Conservation (phyloP, 2,329 filamentous ascomycete genomes). For the Microdochium trichocladiopsis region DNA sequence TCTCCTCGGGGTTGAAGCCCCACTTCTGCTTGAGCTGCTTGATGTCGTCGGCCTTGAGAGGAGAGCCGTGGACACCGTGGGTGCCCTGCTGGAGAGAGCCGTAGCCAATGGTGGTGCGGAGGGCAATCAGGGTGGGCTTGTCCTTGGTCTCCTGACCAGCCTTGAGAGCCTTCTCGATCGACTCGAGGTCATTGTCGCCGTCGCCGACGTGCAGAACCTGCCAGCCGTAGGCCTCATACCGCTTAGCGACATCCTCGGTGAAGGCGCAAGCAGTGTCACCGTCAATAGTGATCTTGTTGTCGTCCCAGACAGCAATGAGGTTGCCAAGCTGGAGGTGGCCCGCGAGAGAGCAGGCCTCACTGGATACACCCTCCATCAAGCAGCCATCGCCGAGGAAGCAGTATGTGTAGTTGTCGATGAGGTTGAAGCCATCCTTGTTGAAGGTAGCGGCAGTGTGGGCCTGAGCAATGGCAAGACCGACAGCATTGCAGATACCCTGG, state of each 20-base stretch:
- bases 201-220: constrained; percentile 78
- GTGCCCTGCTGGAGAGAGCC: constrained; percentile 92
- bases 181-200: constrained; percentile 81
- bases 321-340: constrained; percentile 97
- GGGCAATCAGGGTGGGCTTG: constrained; percentile 96
- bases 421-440: constrained; percentile 91
- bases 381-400: constrained; percentile 96
- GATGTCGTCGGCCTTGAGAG: constrained; percentile 90
- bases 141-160: constrained; percentile 81
- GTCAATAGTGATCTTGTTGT: constrained; percentile 96
- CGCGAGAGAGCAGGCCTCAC: constrained; percentile 85
- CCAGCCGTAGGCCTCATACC: constrained; percentile 97
- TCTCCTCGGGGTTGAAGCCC: constrained; percentile 91
- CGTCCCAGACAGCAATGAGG: constrained; percentile 93
- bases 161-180: constrained; percentile 82
- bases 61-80: constrained; percentile 90
- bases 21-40: constrained; percentile 92
- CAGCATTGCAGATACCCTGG: constrained; percentile 94
- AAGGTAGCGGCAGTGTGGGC: constrained; percentile 83
- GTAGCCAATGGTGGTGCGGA: constrained; percentile 95
- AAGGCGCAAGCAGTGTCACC: constrained; percentile 94
- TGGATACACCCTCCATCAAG: constrained; percentile 95
- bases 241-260: constrained; percentile 92
- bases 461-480: constrained; percentile 96
- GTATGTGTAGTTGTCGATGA: constrained; percentile 97